These are phyloP conservation scores for Spathaspora passalidarum DNA, from an alignment of 805 yeast species.

Conservation along the genomic window DNA sequence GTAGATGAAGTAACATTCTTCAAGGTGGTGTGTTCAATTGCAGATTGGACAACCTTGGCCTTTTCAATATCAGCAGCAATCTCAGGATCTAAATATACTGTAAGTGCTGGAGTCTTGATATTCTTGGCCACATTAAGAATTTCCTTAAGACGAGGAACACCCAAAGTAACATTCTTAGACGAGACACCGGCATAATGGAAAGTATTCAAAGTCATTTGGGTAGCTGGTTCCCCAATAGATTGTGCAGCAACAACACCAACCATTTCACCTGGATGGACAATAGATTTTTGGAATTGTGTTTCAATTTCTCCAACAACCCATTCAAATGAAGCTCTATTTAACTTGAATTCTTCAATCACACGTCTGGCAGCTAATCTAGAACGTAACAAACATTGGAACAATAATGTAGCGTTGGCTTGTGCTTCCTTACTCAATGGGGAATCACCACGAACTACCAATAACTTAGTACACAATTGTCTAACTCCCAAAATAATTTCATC, in stretches of 20 bases:
- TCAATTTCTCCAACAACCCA: slow-evolving; percentile 96
- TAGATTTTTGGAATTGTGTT: slow-evolving; percentile 85
- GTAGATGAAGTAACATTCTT: slow-evolving; percentile 96
- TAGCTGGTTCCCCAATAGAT: slow-evolving; percentile 97
- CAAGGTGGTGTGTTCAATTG: slow-evolving; percentile 93
- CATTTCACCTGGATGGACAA: slow-evolving; percentile 97
- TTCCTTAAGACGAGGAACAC: slow-evolving; percentile 97
- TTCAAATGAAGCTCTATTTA: slow-evolving; percentile 82
- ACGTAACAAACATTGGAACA: slow-evolving; percentile 89
- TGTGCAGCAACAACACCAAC: slow-evolving; percentile 98
- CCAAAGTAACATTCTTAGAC: slow-evolving; percentile 91
- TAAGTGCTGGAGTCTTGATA: slow-evolving; percentile 98
- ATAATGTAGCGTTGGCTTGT: slow-evolving; percentile 83
- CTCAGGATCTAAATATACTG: slow-evolving; percentile 83
- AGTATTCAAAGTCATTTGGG: slow-evolving; percentile 96
- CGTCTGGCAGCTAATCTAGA: slow-evolving; percentile 90
- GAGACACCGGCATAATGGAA: slow-evolving; percentile 99
- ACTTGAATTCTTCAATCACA: slow-evolving; percentile 84
- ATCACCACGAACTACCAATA: slow-evolving; percentile 80
- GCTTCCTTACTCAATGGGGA: slow-evolving; percentile 75
- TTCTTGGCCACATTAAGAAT: slow-evolving; percentile 97
- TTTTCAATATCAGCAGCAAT: slow-evolving; percentile 84
- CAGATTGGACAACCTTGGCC: slow-evolving; percentile 94
- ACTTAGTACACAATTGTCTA: slow-evolving; percentile 58
- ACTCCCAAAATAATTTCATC: slow-evolving; percentile 77